Evolutionary conservation across 129 eudicot species (phyloP).

Genomic region (Flaveria trinervia): DNA sequence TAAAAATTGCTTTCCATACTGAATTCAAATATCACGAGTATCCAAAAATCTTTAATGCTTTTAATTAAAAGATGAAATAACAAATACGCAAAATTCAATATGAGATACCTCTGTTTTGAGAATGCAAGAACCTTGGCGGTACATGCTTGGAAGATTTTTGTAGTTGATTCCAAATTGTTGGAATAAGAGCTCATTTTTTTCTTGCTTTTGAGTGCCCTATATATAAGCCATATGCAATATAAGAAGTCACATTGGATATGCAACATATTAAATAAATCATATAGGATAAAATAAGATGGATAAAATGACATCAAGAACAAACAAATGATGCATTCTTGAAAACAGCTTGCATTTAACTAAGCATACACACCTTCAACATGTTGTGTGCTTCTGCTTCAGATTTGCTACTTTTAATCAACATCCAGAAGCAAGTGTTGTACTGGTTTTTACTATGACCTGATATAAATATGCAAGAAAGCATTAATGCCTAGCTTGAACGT

Average conservation of each 20-base stretch:
- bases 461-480: slow-evolving; percentile 17
- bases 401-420: slow-evolving; percentile 60
- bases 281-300: neutral
- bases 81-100: too few species aligned
- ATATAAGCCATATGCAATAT: slow-evolving; percentile 14
- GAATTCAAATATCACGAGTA: neutral
- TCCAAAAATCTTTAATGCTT: neutral
- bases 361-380: slow-evolving; percentile 56
- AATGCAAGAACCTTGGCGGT: slow-evolving; percentile 80
- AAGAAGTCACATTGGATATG: neutral
- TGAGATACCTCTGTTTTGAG: slow-evolving; percentile 53
- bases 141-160: slow-evolving; percentile 64
- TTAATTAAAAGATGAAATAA: neutral
- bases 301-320: neutral
- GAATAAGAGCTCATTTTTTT: slow-evolving; percentile 64
- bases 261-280: neutral
- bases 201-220: slow-evolving; percentile 85
- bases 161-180: slow-evolving; percentile 59
- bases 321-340: neutral
- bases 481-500: neutral
- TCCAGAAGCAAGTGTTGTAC: slow-evolving; percentile 73
- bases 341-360: slow-evolving; percentile 3
- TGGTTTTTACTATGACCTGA: slow-evolving; percentile 70
- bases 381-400: slow-evolving; percentile 65
- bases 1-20: neutral